A percentile compares a stretch with the other conserved stretches of the same genome.
phyloP scores from a whole-genome alignment of 2,329 filamentous ascomycete genomes.

The Fusarium gaditjirri region DNA sequence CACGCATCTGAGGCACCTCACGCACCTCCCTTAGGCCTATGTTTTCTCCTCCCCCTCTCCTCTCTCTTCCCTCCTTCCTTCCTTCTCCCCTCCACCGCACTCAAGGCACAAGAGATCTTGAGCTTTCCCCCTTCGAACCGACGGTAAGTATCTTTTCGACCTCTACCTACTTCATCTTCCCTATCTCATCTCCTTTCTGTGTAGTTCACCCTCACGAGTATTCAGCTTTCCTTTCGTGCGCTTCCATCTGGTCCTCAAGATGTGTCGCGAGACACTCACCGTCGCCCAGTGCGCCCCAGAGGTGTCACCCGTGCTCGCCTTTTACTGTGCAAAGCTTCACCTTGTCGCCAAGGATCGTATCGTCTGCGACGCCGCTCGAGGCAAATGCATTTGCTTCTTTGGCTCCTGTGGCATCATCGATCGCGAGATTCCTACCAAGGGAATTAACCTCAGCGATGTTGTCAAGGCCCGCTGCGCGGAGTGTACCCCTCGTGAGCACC shows the following conservation, averaged over 20 bases:
- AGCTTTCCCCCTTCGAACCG: background rate
- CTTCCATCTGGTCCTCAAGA: background rate
- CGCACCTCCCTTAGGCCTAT: background rate
- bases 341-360: slow-evolving; percentile 27
- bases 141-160: background rate
- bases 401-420: slow-evolving; percentile 39
- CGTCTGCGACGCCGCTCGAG: slow-evolving; percentile 25
- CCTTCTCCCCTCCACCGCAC: background rate
- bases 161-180: background rate
- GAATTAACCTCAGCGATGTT: slow-evolving; percentile 13
- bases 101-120: background rate
- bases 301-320: background rate
- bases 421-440: background rate
- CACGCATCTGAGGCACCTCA: background rate
- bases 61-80: background rate
- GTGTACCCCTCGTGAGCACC: slow-evolving; percentile 34
- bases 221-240: background rate
- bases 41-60: background rate
- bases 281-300: slow-evolving; percentile 39
- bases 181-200: background rate
- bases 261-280: slow-evolving; percentile 40
- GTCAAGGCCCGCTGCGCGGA: slow-evolving; percentile 20
- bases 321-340: slow-evolving; percentile 42
- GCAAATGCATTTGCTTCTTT: slow-evolving; percentile 38
- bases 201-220: background rate